Base-by-base conservation (phyloP, 2,329 filamentous ascomycete species). In the Exophiala mesophila region DNA sequence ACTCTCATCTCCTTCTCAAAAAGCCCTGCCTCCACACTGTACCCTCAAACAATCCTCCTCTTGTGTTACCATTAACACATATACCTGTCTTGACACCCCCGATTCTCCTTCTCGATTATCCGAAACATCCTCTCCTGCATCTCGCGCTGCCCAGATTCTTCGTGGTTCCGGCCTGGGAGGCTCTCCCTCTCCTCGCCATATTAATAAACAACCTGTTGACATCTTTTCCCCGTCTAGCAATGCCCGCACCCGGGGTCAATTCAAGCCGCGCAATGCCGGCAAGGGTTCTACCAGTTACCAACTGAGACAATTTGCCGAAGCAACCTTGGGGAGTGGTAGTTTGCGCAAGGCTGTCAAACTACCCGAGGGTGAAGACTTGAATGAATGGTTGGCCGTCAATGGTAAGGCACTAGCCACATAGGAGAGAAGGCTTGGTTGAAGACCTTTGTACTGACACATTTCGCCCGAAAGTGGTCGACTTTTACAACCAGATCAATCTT, bases 401-500 rank as follows among this genome's bases (percentile, higher is more conserved):
- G 85, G 89, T 94, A 71, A 39, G 31, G n/a, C 4, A 36, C 16
- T 24, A n/a, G 10, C 3, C 34, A 16, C 17, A 28, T 15, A 12
- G n/a, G n/a, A n/a, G n/a, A n/a, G n/a, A n/a, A n/a, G n/a, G n/a
- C n/a, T n/a, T n/a, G n/a, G n/a, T n/a, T n/a, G n/a, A n/a, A n/a
- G n/a, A 12, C 23, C 23, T 26, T 26, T 6, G 12, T 26, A 7
- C 23, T 26, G 23, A 26, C 23, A 26, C 6, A 26, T 26, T 26
- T 12, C 15, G 20, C 20, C 13, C 32, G 13, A 39, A 55, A 95
- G 89, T 98, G 72, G 92, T 98, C 71, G 92, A 98, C 69, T 98
- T 98, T 69, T 98, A 98, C 79, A 98, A 98, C 72, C 92, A 98
- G 69, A 94, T 98, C 73, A 98, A 98, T 69, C 78, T 98, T 24